phyloP scores from a whole-genome alignment of 768 basidiomycete genomes.

The Hericium coralloides region DNA sequence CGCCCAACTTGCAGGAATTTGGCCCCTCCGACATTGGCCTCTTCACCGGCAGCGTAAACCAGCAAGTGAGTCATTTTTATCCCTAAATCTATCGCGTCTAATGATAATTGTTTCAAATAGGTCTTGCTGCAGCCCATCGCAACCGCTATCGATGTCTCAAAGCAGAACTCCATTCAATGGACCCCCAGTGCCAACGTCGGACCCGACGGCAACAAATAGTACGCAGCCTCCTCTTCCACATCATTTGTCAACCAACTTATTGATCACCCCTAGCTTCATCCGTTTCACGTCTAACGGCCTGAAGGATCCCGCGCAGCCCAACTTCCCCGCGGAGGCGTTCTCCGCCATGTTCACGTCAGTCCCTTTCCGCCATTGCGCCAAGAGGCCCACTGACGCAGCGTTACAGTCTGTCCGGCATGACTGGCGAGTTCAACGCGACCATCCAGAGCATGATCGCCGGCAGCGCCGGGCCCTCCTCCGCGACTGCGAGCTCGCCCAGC shows the following conservation, averaged over 20 bases:
- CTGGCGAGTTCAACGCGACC: conserved; percentile 52
- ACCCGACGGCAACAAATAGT: conserved; percentile 50
- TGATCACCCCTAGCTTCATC: conserved; percentile 49
- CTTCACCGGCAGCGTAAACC: conserved; percentile 50
- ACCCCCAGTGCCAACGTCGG: conserved; percentile 45
- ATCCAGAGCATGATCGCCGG: conserved; percentile 53
- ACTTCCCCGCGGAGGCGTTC: conserved; percentile 61
- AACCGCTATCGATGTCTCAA: conserved; percentile 42
- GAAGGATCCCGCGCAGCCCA: conserved; percentile 42
- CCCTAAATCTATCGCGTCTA: conserved; percentile 8
- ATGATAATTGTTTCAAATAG: conserved; percentile 21
- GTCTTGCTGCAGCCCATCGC: conserved; percentile 48
- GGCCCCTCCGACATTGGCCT: conserved; percentile 46
- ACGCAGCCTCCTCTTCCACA: conserved; percentile 14
- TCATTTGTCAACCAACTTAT: not conserved
- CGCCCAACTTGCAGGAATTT: conserved; percentile 42
- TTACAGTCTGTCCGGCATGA: conserved; percentile 57
- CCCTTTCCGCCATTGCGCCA: not conserved
- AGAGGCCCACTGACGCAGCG: not conserved
- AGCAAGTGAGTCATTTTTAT: conserved; percentile 40
- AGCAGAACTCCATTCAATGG: conserved; percentile 36
- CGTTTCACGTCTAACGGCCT: conserved; percentile 54
- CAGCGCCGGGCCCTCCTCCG: conserved; percentile 29
- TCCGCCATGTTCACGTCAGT: conserved; percentile 71
- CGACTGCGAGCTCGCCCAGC: conserved; percentile 26